These are phyloP conservation scores for Inosperma sp. DNA, from an alignment of 768 basidiomycete genomes.

Conservation along the genomic window DNA sequence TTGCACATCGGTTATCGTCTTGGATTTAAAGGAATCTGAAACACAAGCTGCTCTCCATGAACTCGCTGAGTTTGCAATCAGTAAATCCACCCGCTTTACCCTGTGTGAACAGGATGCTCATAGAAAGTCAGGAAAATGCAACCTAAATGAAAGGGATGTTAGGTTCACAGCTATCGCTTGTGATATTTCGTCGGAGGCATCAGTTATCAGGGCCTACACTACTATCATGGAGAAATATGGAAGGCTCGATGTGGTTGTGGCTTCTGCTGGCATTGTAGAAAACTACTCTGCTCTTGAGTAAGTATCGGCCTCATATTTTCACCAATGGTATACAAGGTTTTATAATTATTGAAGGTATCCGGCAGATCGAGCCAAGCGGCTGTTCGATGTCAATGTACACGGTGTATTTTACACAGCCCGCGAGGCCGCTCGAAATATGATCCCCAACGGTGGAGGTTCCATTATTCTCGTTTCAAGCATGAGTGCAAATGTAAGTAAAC, in stretches of 20 bases:
- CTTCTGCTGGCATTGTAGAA: conserved; percentile 90
- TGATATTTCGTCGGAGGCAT: conserved; percentile 80
- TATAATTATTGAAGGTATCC: conserved; percentile 59
- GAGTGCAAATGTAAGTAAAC: conserved; percentile 67
- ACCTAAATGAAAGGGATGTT: conserved; percentile 51
- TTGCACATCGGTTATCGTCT: conserved; percentile 70
- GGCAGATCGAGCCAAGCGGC: conserved; percentile 71
- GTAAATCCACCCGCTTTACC: conserved; percentile 10
- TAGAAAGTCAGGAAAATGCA: conserved; percentile 44
- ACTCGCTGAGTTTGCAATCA: conserved; percentile 38
- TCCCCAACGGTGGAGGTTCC: conserved; percentile 69
- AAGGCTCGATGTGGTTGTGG: conserved; percentile 76
- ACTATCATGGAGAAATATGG: conserved; percentile 62
- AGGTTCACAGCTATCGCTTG: conserved; percentile 75
- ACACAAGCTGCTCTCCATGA: conserved; percentile 65
- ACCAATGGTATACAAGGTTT: not conserved
- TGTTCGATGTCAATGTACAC: conserved; percentile 93
- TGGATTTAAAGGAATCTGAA: conserved; percentile 75
- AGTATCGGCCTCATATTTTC: conserved; percentile 21
- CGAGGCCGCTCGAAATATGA: conserved; percentile 91
- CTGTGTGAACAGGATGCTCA: not conserved
- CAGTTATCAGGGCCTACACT: conserved; percentile 70
- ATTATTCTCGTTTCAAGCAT: conserved; percentile 88
- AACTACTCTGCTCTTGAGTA: conserved; percentile 86
- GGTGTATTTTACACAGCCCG: conserved; percentile 95